phyloP scores from a whole-genome alignment of 768 basidiomycete genomes.

The Lactarius tabidus region DNA sequence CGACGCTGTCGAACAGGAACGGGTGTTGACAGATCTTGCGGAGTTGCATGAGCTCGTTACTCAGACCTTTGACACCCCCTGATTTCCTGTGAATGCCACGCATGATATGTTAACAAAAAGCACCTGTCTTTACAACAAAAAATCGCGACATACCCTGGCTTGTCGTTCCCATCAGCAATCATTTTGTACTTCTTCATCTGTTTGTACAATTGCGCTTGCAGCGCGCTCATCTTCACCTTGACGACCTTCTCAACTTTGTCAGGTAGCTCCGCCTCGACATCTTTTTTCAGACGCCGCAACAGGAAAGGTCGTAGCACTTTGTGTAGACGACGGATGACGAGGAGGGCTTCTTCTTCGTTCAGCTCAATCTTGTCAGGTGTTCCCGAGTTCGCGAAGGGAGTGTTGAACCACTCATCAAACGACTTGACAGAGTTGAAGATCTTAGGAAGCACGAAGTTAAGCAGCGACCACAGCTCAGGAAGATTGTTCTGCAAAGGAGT shows the following conservation, averaged over 20 bases:
- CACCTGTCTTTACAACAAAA: neutral
- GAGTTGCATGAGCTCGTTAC: slow-evolving; percentile 96
- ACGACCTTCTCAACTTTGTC: slow-evolving; percentile 98
- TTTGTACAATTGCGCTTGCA: slow-evolving; percentile 91
- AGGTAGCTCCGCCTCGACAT: slow-evolving; percentile 92
- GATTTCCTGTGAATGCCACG: slow-evolving; percentile 45
- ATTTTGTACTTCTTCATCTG: slow-evolving; percentile 99
- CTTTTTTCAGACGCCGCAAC: slow-evolving; percentile 88
- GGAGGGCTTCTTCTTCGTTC: slow-evolving; percentile 98
- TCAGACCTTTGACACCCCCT: slow-evolving; percentile 80
- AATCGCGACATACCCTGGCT: slow-evolving; percentile 57
- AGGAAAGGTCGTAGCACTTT: slow-evolving; percentile 96
- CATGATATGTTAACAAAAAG: neutral
- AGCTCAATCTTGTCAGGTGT: slow-evolving; percentile 97
- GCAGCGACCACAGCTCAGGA: slow-evolving; percentile 90
- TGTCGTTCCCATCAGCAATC: slow-evolving; percentile 78
- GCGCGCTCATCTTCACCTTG: slow-evolving; percentile 89
- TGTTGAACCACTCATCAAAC: slow-evolving; percentile 99
- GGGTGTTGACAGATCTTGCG: slow-evolving; percentile 99
- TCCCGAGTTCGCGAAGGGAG: slow-evolving; percentile 98
- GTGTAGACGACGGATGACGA: slow-evolving; percentile 93
- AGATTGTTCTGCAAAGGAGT: slow-evolving; percentile 97
- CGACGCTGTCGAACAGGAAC: slow-evolving; percentile 92
- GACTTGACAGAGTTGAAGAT: slow-evolving; percentile 99
- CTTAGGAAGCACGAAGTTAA: slow-evolving; percentile 92